Conservation (phyloP, 768 basidiomycete species). For the Boletus insuetus region DNA sequence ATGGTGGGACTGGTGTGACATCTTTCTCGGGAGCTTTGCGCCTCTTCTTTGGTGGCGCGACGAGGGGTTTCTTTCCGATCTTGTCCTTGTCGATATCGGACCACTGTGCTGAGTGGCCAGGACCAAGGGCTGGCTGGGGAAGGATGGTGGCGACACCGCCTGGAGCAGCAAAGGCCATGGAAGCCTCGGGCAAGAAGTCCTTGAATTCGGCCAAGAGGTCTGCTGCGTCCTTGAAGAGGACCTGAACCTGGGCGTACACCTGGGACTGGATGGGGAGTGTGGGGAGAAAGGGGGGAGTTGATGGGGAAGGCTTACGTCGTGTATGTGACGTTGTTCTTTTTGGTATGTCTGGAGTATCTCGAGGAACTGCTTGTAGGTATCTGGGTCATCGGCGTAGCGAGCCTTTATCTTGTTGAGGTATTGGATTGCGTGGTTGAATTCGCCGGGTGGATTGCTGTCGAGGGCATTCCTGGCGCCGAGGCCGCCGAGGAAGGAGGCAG, state of each 20-base stretch:
- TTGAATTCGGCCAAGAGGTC: constrained; percentile 81
- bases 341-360: constrained; percentile 88
- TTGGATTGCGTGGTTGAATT: constrained; percentile 93
- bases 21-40: constrained; percentile 70
- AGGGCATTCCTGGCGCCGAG: constrained; percentile 48
- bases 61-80: constrained; percentile 42
- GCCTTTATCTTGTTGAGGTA: constrained; percentile 99
- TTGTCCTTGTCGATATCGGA: constrained; percentile 38
- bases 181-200: constrained; percentile 71
- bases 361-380: constrained; percentile 87
- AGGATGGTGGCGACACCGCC: constrained; percentile 46
- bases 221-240: constrained; percentile 76
- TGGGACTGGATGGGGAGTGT: constrained; percentile 46
- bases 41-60: constrained; percentile 51
- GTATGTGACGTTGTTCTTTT: constrained; percentile 72
- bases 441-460: constrained; percentile 54
- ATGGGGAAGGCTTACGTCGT: constrained; percentile 54
- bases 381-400: constrained; percentile 83
- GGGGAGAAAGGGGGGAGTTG: background rate
- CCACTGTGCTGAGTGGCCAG: constrained; percentile 38
- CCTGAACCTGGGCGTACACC: constrained; percentile 78
- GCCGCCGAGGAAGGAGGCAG: constrained; percentile 64
- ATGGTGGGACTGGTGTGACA: constrained; percentile 52
- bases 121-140: constrained; percentile 43
- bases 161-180: constrained; percentile 40